Evolutionary conservation across 2,329 filamentous ascomycete species (phyloP).

Genomic region (Fusarium sp.): DNA sequence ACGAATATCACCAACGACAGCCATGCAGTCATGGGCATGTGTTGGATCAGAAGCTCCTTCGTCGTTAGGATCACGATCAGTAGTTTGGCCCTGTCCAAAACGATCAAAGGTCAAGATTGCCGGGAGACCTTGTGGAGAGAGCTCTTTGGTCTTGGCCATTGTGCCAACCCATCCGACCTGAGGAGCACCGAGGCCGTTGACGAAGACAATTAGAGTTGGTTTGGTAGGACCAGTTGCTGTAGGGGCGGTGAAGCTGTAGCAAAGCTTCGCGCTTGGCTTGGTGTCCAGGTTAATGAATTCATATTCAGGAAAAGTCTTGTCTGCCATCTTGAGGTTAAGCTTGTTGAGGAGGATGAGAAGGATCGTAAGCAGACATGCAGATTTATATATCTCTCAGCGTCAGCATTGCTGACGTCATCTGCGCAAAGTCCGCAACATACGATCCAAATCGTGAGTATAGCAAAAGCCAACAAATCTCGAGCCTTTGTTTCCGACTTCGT

Average conservation of each 20-base stretch:
- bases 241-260: conserved; percentile 24
- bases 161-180: conserved; percentile 29
- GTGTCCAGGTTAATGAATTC: conserved; percentile 23
- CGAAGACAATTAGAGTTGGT: conserved; percentile 31
- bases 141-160: conserved; percentile 10
- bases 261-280: conserved; percentile 32
- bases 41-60: conserved; percentile 46
- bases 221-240: neutral
- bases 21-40: conserved; percentile 60
- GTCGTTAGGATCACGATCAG: conserved; percentile 59
- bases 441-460: too few species aligned
- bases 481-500: fast-evolving
- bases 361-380: neutral
- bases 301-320: neutral
- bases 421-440: too few species aligned
- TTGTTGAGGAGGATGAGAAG: neutral
- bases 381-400: neutral
- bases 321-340: neutral
- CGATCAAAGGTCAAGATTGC: conserved; percentile 67
- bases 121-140: conserved; percentile 34
- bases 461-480: fast-evolving
- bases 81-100: conserved; percentile 63
- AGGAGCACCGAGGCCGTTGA: conserved; percentile 40
- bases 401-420: conserved; percentile 24
- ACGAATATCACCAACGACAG: conserved; percentile 44